Evolutionary conservation across 2,329 filamentous ascomycete species (phyloP).

Genomic region (Penicillium expansum): DNA sequence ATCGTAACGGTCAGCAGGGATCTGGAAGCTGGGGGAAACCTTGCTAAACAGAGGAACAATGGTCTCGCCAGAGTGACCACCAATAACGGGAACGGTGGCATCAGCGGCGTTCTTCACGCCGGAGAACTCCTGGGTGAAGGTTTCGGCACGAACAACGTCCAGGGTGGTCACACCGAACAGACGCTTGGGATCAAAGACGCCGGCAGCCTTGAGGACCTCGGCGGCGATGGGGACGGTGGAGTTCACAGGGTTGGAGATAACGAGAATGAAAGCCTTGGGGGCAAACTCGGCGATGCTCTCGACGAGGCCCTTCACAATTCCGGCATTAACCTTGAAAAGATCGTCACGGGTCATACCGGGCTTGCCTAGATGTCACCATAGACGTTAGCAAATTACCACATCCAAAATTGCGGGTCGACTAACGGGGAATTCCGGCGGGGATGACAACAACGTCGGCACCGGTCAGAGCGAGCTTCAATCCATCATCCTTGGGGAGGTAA

Average conservation of each 20-base stretch:
- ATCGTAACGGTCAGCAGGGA: conserved; percentile 87
- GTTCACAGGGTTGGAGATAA: conserved; percentile 99
- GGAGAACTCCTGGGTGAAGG: conserved; percentile 82
- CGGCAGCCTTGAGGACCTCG: conserved; percentile 90
- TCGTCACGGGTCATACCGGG: conserved; percentile 99
- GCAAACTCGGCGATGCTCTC: conserved; percentile 82
- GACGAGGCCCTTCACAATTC: conserved; percentile 92
- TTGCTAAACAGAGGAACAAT: conserved; percentile 98
- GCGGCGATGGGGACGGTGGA: conserved; percentile 96
- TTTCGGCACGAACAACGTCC: conserved; percentile 96
- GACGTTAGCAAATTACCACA: conserved; percentile 9
- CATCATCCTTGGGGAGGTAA: conserved; percentile 81
- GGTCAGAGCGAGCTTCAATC: conserved; percentile 82
- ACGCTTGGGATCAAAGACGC: conserved; percentile 90
- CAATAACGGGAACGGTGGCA: conserved; percentile 85
- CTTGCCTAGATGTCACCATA: conserved; percentile 64
- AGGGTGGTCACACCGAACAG: conserved; percentile 98
- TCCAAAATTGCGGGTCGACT: conserved; percentile 36
- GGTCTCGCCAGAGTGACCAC: conserved; percentile 96
- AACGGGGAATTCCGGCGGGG: conserved; percentile 95
- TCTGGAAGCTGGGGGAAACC: conserved; percentile 72
- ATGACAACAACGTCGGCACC: conserved; percentile 96
- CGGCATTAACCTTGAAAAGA: conserved; percentile 99
- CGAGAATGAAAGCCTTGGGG: conserved; percentile 89
- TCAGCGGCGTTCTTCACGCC: conserved; percentile 80